Evolutionary conservation across 768 basidiomycete species (phyloP), one percentile per base, ranked within the genome.

Genomic region (Calocybe gangraenosa): DNA sequence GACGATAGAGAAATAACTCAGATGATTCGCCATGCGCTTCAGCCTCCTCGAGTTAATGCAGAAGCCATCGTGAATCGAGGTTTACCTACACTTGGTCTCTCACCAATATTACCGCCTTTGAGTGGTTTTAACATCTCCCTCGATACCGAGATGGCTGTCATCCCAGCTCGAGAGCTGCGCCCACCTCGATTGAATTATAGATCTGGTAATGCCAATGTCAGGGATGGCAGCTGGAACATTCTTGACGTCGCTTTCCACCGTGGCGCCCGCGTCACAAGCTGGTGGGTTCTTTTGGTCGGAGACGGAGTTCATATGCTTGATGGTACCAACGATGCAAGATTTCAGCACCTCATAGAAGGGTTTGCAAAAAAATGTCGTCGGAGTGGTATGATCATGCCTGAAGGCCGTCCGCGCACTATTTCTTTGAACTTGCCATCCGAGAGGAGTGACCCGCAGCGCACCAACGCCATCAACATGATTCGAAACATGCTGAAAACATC

Each of bases 171-270:
- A 13, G 74, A 85, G 47, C 75, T 92, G 1, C 66, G 65, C 0
- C 64, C 82, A 0, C 90, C 90, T 0, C 48, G 50, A 1, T 55
- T 91, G 40, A 65, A 66, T 2, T 92, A 92, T 56, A 66, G 61
- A 31, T 62, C 52, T 3, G 80, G 78, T 2, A 60, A 55, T 18
- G 58, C 67, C 2, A 70, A 63, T 10, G 73, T 79, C 5, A 64
- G 55, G 28, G 76, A 83, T 23, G 90, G 82, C 0, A 75, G 77
- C 31, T 92, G 89, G 89, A 91, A 91, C 50, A 81, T 90, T 42
- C 58, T 83, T 23, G 71, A 82, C 18, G 81, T 85, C 43, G 79
- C 81, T 55, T 89, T 92, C 56, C 78, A 82, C 25, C 57, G 54
- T 0, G 79, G 78, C 1, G 82, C 71, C 0, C 54, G 44, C 1